Evolutionary conservation across 2,329 filamentous ascomycete species (phyloP).

Genomic region (Phyllosticta capitalensis): DNA sequence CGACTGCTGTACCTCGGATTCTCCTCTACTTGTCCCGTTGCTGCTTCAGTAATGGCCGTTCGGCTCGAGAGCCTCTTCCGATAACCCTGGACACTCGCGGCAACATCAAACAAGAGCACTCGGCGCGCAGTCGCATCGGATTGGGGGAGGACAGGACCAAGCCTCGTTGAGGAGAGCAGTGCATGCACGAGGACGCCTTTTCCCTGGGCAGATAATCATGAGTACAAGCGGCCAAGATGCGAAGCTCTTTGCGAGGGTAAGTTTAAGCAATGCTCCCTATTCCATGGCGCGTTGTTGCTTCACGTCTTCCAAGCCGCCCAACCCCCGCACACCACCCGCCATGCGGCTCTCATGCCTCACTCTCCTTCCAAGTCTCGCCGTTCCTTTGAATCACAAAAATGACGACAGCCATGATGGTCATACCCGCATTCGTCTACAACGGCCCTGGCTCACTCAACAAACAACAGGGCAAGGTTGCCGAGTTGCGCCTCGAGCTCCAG

Average conservation of each 20-base stretch:
- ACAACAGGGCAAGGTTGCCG: conserved; percentile 93
- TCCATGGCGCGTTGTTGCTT: conserved; percentile 14
- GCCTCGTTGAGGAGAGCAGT: conserved; percentile 7
- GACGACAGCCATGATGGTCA: conserved; percentile 24
- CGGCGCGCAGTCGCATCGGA: conserved; percentile 1
- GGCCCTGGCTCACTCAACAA: conserved; percentile 42
- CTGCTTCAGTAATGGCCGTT: conserved; percentile 6
- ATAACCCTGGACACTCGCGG: conserved; percentile 7
- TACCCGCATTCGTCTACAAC: conserved; percentile 26
- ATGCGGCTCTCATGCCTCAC: neutral
- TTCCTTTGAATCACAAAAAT: neutral
- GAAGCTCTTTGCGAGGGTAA: conserved; percentile 97
- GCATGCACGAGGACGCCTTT: conserved; percentile 10
- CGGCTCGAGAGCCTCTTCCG: conserved; percentile 4
- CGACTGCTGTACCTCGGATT: neutral
- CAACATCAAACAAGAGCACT: neutral
- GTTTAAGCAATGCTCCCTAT: conserved; percentile 26
- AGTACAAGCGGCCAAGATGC: conserved; percentile 78
- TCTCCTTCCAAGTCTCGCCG: neutral
- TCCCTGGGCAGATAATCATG: conserved; percentile 36
- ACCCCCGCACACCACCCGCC: conserved; percentile 6
- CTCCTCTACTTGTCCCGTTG: neutral
- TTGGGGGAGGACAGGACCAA: conserved; percentile 11
- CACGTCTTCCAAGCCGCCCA: conserved; percentile 12
- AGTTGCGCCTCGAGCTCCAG: conserved; percentile 89